Base-by-base conservation (phyloP, 192 early-diverging fungal species). In the Coemansia sp. region DNA sequence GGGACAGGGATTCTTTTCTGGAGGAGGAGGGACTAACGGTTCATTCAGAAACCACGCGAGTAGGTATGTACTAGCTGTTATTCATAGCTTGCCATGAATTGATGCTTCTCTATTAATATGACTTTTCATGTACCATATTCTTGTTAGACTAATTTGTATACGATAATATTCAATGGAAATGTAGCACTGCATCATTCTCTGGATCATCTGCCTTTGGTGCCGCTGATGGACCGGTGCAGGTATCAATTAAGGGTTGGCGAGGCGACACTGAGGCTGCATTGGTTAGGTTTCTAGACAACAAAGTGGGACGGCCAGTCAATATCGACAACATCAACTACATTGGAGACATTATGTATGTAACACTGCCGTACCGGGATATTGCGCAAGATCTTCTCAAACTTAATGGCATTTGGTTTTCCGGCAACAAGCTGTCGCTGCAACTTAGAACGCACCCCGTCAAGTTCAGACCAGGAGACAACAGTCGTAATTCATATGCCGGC, bases 391-490 rank as follows among this genome's bases (percentile, higher is more conserved):
- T 83, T 40, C 64, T 83, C 40, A 77, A 69, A 37, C 67, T 83
- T 37, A 83, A 61, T 45, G 80, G 80, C 13, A 75, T 83, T 44
- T 71, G 80, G 25, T 83, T 77, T 72, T 72, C 76, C 19, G 75
- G 76, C 11, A 68, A 69, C 43, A 83, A 75, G 67, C 64, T 83
- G 43, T 56, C 72, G 4, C 62, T 83, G 11, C 80, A 82, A 59
- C 44, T 81, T 37, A 76, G 72, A 57, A 70, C 68, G 17, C 70
- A 72, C n/a, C 79, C 71, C 5, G 74, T 73, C 38, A 72, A 68
- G 39, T 81, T 81, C 58, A 70, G 78, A 16, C 48, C 69, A 4
- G 69, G 58, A 0, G 68, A 53, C 5, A 44, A 61, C 38, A 59
- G 59, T 12, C 69, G 70, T 12, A 65, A 72, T 39, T 61, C 53